phyloP scores from a whole-genome alignment of 768 basidiomycete species.

The Kwoniella heveanensis region DNA sequence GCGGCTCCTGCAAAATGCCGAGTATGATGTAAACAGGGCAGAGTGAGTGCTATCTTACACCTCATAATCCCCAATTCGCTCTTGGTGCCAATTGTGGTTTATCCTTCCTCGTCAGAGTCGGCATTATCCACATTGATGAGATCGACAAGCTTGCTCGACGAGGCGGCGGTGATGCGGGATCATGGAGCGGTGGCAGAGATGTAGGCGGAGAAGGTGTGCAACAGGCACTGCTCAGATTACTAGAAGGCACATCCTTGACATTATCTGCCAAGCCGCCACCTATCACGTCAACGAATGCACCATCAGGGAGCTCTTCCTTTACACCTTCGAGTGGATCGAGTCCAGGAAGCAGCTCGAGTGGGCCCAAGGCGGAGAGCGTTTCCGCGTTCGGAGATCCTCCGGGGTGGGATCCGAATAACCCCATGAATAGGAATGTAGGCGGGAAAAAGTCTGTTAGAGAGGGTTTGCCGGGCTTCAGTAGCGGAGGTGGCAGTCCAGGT shows the following conservation, averaged over 20 bases:
- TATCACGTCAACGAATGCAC: constrained; percentile 25
- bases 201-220: constrained; percentile 97
- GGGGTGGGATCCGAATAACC: constrained; percentile 47
- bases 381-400: constrained; percentile 35
- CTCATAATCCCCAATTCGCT: too few relatives aligned
- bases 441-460: constrained; percentile 53
- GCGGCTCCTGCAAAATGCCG: constrained; percentile 82
- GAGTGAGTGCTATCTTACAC: constrained; percentile 60
- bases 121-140: constrained; percentile 96
- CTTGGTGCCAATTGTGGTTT: too few relatives aligned
- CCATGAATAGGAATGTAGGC: constrained; percentile 34
- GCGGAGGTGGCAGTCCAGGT: constrained; percentile 35
- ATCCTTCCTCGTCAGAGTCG: constrained; percentile 62
- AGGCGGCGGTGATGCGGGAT: constrained; percentile 59
- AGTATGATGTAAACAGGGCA: constrained; percentile 82
- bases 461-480: constrained; percentile 51
- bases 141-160: constrained; percentile 80
- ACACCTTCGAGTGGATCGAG: background rate
- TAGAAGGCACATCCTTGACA: constrained; percentile 87
- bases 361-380: constrained; percentile 25
- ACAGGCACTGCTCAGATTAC: constrained; percentile 75
- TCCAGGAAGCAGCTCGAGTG: constrained; percentile 2
- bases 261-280: constrained; percentile 63
- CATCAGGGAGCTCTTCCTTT: background rate
- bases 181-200: constrained; percentile 62